These are phyloP conservation scores for Colletotrichum theobromicola DNA, from an alignment of 2,329 filamentous ascomycete genomes.

Conservation along the genomic window DNA sequence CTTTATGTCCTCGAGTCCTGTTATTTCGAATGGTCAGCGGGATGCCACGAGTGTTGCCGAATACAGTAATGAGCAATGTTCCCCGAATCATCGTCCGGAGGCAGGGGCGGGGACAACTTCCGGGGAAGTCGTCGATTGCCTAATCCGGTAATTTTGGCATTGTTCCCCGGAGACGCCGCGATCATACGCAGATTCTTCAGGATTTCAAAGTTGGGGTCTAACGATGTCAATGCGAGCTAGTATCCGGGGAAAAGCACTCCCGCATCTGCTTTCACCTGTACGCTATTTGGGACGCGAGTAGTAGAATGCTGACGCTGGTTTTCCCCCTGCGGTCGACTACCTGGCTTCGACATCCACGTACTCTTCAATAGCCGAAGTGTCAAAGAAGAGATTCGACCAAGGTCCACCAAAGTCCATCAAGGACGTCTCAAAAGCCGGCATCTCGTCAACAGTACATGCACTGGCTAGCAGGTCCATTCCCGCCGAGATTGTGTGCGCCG, in stretches of 20 bases:
- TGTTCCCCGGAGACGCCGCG: background rate
- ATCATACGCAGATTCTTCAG: background rate
- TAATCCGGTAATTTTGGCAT: background rate
- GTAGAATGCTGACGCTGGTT: background rate
- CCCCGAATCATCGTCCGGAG: background rate
- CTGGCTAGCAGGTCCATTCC: background rate
- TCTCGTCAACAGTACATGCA: background rate
- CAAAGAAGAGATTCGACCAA: background rate
- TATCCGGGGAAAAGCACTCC: background rate
- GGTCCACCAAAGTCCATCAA: background rate
- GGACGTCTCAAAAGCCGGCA: background rate
- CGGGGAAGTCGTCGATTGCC: background rate
- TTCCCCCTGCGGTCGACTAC: background rate
- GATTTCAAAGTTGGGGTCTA: background rate
- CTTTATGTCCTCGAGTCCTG: background rate
- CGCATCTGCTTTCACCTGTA: fast-evolving
- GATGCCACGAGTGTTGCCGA: background rate
- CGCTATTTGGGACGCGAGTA: background rate
- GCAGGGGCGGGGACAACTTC: background rate
- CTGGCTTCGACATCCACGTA: background rate
- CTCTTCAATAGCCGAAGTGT: background rate
- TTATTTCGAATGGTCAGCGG: background rate
- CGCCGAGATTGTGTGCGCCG: background rate
- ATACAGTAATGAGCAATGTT: background rate
- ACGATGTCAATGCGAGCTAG: background rate